A percentile compares a stretch with the other conserved stretches of the same genome.
Evolutionary conservation across 176 grass and related monocot species (phyloP).

Genomic region (Juncus inflexus): DNA sequence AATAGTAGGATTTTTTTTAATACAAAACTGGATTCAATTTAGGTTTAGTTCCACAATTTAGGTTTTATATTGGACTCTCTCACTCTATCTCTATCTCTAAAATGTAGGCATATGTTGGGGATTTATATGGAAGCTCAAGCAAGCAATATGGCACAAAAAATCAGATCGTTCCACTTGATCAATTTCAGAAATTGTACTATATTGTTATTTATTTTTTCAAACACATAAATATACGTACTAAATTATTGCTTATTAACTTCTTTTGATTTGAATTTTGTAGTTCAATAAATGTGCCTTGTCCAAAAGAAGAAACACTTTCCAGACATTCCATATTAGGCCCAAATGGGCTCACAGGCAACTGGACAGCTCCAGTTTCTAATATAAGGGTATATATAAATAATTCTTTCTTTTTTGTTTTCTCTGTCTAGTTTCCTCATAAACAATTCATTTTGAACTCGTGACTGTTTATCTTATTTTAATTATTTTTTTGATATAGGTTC

Average conservation of each 20-base stretch:
- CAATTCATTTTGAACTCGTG: constrained; percentile 18
- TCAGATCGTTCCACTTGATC: constrained; percentile 29
- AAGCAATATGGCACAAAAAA: constrained; percentile 22
- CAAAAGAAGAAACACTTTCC: constrained; percentile 95
- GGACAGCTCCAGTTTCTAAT: constrained; percentile 59
- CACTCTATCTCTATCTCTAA: constrained; percentile 11
- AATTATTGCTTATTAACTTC: too few relatives aligned
- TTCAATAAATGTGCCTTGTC: constrained; percentile 59
- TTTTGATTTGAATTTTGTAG: constrained; percentile 38
- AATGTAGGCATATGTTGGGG: constrained; percentile 26
- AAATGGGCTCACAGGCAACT: constrained; percentile 72
- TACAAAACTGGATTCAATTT: too few relatives aligned
- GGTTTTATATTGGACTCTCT: not conserved
- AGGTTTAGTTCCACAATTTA: too few relatives aligned
- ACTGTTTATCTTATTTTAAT: constrained; percentile 32
- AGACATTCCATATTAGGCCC: constrained; percentile 98
- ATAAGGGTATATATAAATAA: constrained; percentile 61
- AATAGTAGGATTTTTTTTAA: too few relatives aligned
- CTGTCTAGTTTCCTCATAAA: too few relatives aligned
- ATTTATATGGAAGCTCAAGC: constrained; percentile 22
- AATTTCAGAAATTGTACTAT: constrained; percentile 31
- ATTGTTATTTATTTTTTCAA: too few relatives aligned
- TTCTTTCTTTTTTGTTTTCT: constrained; percentile 17
- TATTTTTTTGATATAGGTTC: constrained; percentile 61
- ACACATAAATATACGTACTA: too few relatives aligned